Evolutionary conservation across 345 rosid genomes (phyloP), one percentile per base, ranked within the genome.

Genomic region (Euphorbia pulcherrima): DNA sequence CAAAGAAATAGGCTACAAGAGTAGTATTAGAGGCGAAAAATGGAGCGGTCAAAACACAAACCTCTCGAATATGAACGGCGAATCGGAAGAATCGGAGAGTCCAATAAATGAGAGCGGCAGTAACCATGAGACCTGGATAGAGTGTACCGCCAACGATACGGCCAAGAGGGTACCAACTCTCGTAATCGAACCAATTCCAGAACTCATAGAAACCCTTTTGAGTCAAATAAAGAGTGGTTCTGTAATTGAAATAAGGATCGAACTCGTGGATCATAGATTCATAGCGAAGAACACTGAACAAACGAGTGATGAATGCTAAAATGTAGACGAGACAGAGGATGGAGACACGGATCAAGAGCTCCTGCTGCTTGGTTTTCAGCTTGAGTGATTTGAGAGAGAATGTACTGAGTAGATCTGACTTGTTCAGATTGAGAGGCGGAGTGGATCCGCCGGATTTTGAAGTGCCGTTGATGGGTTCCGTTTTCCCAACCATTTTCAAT

Each of bases 231-330:
- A 89, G 89, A 0, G 98, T 92, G 16, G 96, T 90, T 7, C 99
- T 85, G 73, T 94, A 91, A 73, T 94, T 94, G 81, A 94, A 94
- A 74, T 94, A 94, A 1, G 99, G 99, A 62, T 94, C 99, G 62
- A 94, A 94, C 63, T 94, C 99, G 71, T 94, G 99, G 86, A 92
- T 92, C 98, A 92, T 92, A 21, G 98, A 92, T 79, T 92, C 98
- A 64, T 92, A 92, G 0, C 99, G 97, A 29, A 94, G 91, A 35
- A 94, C 99, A 64, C 92, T 86, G 70, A 94, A 93, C 52, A 94
- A 81, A 33, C 99, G 97, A 29, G 87, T 85, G 30, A 86, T 81
- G 84, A 94, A 94, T 2, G 99, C 97, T 1, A 94, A 65, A 65
- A 94, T 58, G 83, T 91, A 94, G 75, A 94, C 85, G n/a, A 91